Base-by-base conservation (phyloP, 352 stramenopile species). In the Phytophthora sp. region DNA sequence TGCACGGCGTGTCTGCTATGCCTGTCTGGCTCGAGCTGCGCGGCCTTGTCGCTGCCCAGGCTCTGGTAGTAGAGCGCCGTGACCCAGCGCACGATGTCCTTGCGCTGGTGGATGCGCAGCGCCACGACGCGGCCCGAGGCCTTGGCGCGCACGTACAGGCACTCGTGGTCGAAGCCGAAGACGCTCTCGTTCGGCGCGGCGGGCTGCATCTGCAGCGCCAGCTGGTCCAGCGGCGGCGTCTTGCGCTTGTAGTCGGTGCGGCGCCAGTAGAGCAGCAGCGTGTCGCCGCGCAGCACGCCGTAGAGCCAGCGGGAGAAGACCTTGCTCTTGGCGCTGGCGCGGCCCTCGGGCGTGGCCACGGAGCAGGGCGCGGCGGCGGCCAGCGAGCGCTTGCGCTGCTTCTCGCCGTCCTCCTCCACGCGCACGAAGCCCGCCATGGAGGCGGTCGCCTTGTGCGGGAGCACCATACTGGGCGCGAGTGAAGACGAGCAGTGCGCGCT, bases 1-100 rank as follows among this genome's bases (percentile, higher is more conserved):
- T 52, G 1, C 42, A 57, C 37, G 27, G 26, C 43, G 37, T 58
- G 56, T 44, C 41, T 68, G 48, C 27, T 52, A 44, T 63, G 38
- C 39, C 24, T 74, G 15, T 44, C 15, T 34, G 38, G 41, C 21
- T 52, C 32, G 12, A 41, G 49, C 13, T 53, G 45, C 12, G 41
- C 30, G 44, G 42, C 38, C 5, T 45, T 49, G 17, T 45, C 49
- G 39, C 24, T 62, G 21, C 49, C 63, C 17, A 84, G 70, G 39
- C 75, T 84, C 66, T 84, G 72, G 59, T 87, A 87, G 55, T 87
- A 87, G 27, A 87, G 70, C 53, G 77, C 77, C 17, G 77, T 87
- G 49, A 87, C 77, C 77, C 77, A 87, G 7, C 75, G 74, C 30
- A 84, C 77, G 41, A 87, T 87, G 15, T 87, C 77, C 54, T 87